phyloP scores from a whole-genome alignment of 345 rosid species.

The Pugionium cornutum region DNA sequence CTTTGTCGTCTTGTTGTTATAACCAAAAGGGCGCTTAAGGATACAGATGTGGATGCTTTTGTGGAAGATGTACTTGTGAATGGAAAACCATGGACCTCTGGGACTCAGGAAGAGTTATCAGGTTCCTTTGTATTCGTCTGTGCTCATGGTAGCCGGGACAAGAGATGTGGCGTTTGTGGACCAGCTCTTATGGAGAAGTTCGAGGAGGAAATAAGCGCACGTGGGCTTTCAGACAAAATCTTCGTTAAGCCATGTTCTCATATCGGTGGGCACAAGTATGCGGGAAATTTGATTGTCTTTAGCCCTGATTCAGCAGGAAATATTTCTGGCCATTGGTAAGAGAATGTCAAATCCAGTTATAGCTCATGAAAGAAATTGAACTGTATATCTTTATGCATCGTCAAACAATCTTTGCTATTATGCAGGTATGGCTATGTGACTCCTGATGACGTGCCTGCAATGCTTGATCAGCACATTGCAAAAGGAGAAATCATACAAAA shows the following conservation, averaged over 20 bases:
- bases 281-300: conserved; percentile 86
- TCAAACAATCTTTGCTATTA: conserved; percentile 1
- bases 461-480: conserved; percentile 86
- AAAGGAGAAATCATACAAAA: conserved; percentile 70
- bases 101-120: conserved; percentile 53
- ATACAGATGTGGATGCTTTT: conserved; percentile 64
- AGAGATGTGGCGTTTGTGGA: conserved; percentile 97
- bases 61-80: conserved; percentile 86
- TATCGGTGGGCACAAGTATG: conserved; percentile 94
- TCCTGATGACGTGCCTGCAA: conserved; percentile 80
- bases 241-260: conserved; percentile 82
- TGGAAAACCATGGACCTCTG: conserved; percentile 76
- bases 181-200: conserved; percentile 77
- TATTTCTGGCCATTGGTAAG: conserved; percentile 77
- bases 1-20: conserved; percentile 1
- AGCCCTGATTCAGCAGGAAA: conserved; percentile 66
- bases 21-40: conserved; percentile 62
- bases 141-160: conserved; percentile 88
- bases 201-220: conserved; percentile 59
- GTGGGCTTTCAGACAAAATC: conserved; percentile 62
- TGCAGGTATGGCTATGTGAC: conserved; percentile 97
- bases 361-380: background rate
- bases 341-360: conserved; percentile 1
- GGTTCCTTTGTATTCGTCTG: conserved; percentile 87
- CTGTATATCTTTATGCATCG: conserved; percentile 5